A percentile compares a stretch with the other conserved stretches of the same genome.
These are phyloP conservation scores for Moniliophthora roreri DNA, from an alignment of 1,284 basidiomycete species.

Conservation along the genomic window DNA sequence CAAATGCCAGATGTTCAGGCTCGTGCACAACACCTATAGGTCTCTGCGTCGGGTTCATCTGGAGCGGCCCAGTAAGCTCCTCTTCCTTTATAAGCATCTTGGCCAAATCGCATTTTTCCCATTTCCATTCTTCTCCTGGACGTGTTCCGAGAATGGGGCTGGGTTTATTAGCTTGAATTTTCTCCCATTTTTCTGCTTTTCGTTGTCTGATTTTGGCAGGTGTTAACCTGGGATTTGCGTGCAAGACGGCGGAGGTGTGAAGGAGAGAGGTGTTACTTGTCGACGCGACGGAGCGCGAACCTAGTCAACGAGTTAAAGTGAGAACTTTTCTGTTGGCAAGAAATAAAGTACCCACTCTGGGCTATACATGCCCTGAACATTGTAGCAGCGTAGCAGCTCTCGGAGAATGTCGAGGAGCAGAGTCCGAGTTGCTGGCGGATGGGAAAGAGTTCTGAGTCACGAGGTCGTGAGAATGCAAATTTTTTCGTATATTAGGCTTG, in stretches of 20 bases:
- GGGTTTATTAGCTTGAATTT: slow-evolving; percentile 48
- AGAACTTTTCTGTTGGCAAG: neutral
- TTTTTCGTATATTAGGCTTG: neutral
- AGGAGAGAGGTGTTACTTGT: slow-evolving; percentile 40
- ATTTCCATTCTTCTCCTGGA: slow-evolving; percentile 60
- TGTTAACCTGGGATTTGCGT: slow-evolving; percentile 34
- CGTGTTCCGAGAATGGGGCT: slow-evolving; percentile 75
- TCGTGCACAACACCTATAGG: slow-evolving; percentile 36
- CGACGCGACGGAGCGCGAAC: slow-evolving; percentile 44
- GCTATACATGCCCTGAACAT: slow-evolving; percentile 15
- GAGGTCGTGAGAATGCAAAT: too few relatives aligned
- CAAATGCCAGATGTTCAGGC: slow-evolving; percentile 59
- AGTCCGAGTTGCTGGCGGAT: neutral
- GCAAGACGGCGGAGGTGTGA: slow-evolving; percentile 53
- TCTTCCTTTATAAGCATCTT: slow-evolving; percentile 58
- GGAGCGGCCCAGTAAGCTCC: slow-evolving; percentile 38
- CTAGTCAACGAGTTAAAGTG: slow-evolving; percentile 22
- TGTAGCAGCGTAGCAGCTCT: neutral
- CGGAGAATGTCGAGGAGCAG: too few relatives aligned
- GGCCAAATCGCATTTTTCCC: slow-evolving; percentile 64
- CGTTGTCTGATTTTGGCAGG: slow-evolving; percentile 53
- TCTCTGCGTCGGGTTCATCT: slow-evolving; percentile 21
- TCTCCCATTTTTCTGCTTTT: slow-evolving; percentile 42
- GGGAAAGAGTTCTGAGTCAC: neutral
- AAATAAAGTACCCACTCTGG: slow-evolving; percentile 8